Conservation (phyloP, 257 asterid genomes). For the Forsythia suspensa region DNA sequence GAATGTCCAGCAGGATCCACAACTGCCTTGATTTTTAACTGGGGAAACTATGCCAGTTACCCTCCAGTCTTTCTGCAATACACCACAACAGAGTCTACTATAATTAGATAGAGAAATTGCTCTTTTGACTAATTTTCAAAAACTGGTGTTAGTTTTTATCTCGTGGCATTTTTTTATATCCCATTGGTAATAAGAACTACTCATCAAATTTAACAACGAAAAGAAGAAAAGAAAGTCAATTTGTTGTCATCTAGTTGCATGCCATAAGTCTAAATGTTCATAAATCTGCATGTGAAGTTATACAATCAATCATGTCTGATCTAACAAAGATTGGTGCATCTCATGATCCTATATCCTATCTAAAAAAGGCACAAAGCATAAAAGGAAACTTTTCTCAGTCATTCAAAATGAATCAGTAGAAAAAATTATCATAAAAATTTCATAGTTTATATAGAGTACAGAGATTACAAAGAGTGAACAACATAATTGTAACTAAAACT, state of each 20-base stretch:
- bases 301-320: not conserved
- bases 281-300: not conserved
- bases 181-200: not conserved
- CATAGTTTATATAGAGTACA: not conserved
- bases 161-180: not conserved
- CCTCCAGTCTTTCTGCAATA: constrained; percentile 91
- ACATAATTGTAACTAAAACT: not conserved
- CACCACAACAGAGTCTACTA: constrained; percentile 18
- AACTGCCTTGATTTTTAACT: constrained; percentile 76
- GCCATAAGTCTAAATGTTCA: not conserved
- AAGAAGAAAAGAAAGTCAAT: too few relatives aligned
- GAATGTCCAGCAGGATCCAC: constrained; percentile 99
- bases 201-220: not conserved
- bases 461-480: not conserved
- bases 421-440: not conserved
- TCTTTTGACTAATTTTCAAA: constrained; percentile 3
- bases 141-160: not conserved
- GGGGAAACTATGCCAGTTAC: constrained; percentile 83
- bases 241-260: not conserved
- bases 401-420: not conserved
- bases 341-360: not conserved
- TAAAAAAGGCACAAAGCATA: not conserved
- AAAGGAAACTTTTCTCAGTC: not conserved
- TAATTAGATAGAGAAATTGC: not conserved
- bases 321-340: not conserved